Base-by-base conservation (phyloP, 352 stramenopile species). In the Phytophthora pistaciae region DNA sequence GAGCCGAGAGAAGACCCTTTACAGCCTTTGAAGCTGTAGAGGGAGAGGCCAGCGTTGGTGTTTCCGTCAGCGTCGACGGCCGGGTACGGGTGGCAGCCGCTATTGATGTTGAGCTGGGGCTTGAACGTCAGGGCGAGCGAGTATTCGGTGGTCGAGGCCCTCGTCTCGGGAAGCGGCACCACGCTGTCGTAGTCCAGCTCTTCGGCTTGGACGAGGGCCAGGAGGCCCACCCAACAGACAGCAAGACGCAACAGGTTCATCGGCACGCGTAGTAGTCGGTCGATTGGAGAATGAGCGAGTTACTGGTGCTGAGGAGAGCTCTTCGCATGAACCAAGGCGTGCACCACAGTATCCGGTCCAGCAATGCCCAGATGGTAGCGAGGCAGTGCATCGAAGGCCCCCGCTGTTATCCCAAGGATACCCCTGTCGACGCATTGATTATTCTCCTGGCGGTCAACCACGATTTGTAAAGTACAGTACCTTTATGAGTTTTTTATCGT, bases 51-150 rank as follows among this genome's bases (percentile, higher is more conserved):
- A 25, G 21, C 23, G 60, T 74, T 74, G 20, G 60, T 74, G 54
- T 74, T 69, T 3, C 60, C 67, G 18, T 54, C 38, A 0, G 16
- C 20, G 13, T 70, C 66, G 5, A 74, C 60, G 14, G 66, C 66
- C n/a, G 66, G 60, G 54, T 70, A 69, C 3, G 66, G 55, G 20
- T 62, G 55, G 8, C 66, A 74, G 8, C 66, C 67, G 16, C 56
- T 70, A 3, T 40, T n/a, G 48, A 74, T 48, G 55, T 63, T 61
- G 27, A 74, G 46, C n/a, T 74, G 67, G n/a, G 25, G 60, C 29
- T 74, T 69, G 49, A 74, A 74, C 55, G 50, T 61, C 18, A 70
- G 48, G 1, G 48, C 67, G 13, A 72, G 56, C 11, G 55, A 53
- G 13, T 49, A 49, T 21, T 49, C 42, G 3, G 42, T 49, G 16